phyloP scores from a whole-genome alignment of 2,329 filamentous ascomycete genomes.

The Alternaria gansuensis region DNA sequence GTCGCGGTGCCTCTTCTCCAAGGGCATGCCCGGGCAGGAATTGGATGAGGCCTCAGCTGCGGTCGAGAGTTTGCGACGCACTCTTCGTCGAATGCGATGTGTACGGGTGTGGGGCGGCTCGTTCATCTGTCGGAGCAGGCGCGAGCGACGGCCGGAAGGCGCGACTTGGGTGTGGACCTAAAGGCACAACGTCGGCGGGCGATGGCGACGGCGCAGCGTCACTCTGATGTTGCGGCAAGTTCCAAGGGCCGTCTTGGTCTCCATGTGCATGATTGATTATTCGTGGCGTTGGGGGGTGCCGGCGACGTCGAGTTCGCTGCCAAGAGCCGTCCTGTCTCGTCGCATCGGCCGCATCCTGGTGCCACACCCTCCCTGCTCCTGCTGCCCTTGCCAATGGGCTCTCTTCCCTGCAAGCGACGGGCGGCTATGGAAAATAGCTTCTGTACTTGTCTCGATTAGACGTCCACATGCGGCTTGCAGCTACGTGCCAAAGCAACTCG shows the following conservation, averaged over 20 bases:
- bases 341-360: slow-evolving; percentile 20
- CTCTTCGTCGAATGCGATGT: slow-evolving; percentile 34
- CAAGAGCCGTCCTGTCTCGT: slow-evolving; percentile 28
- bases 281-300: slow-evolving; percentile 38
- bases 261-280: slow-evolving; percentile 36
- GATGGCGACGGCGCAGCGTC: slow-evolving; percentile 29
- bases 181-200: slow-evolving; percentile 10
- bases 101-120: slow-evolving; percentile 34
- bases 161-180: slow-evolving; percentile 9
- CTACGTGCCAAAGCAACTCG: not conserved
- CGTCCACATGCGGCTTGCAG: slow-evolving; percentile 1
- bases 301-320: slow-evolving; percentile 27
- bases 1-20: slow-evolving; percentile 26
- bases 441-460: no score
- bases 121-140: slow-evolving; percentile 37
- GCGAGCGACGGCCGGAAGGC: slow-evolving; percentile 7
- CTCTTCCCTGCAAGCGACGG: slow-evolving; percentile 8
- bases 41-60: slow-evolving; percentile 23
- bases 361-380: slow-evolving; percentile 11
- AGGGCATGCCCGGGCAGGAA: slow-evolving; percentile 37
- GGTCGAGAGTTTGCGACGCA: slow-evolving; percentile 41
- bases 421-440: no score
- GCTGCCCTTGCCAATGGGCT: slow-evolving; percentile 14
- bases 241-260: slow-evolving; percentile 29
- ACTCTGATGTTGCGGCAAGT: slow-evolving; percentile 25